Conservation (phyloP, 179 eudicot species). For the Carnegiea gigantea region DNA sequence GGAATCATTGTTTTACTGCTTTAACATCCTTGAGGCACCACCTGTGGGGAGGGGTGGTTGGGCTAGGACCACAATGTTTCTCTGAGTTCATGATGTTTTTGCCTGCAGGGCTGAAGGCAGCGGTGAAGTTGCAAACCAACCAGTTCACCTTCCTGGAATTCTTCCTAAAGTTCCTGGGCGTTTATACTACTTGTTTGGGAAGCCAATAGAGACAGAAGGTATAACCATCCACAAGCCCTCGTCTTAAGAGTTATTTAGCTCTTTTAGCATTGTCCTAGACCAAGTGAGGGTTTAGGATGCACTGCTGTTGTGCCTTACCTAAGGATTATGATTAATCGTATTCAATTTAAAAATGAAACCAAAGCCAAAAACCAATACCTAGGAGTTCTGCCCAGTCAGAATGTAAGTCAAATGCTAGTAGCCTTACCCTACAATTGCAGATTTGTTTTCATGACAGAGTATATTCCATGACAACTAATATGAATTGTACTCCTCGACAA, state of each 20-base stretch:
- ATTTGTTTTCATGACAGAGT: neutral
- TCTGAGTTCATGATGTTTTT: neutral
- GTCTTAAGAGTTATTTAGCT: neutral
- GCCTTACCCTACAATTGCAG: neutral
- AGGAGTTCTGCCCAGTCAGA: no score
- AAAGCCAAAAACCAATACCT: neutral
- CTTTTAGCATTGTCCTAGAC: neutral
- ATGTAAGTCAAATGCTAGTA: no score
- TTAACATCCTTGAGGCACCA: neutral
- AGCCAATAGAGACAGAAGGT: constrained; percentile 73
- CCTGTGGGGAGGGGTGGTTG: neutral
- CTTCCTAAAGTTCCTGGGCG: constrained; percentile 73
- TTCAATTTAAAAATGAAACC: neutral
- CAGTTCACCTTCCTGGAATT: constrained; percentile 49
- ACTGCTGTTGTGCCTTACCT: no score
- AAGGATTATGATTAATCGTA: neutral
- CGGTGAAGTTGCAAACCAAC: constrained; percentile 67
- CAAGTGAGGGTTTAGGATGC: no score
- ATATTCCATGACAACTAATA: neutral
- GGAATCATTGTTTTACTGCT: neutral
- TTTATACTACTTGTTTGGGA: constrained; percentile 63
- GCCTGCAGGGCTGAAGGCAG: constrained; percentile 37
- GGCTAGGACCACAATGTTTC: neutral
- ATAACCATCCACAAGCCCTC: neutral
- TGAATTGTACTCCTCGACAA: neutral